Percentiles rank a stretch among this genome's conserved stretches.
Conservation (phyloP, 441 rosid genomes). For the Erodium trifolium region DNA sequence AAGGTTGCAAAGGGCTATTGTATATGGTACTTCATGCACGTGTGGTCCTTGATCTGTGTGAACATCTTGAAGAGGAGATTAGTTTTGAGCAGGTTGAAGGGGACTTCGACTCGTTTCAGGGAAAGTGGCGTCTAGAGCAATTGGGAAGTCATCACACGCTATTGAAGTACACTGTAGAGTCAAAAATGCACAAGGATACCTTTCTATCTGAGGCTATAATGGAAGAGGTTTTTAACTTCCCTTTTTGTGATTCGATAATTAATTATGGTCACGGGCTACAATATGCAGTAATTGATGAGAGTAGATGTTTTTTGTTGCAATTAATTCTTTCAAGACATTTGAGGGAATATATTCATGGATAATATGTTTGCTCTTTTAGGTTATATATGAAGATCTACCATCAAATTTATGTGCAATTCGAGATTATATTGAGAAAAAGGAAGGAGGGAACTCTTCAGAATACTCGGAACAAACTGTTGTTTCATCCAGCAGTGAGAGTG, state of each 20-base stretch:
- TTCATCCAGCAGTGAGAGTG: conserved; percentile 25
- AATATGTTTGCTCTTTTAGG: conserved; percentile 30
- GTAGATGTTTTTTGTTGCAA: neutral
- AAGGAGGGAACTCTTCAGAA: conserved; percentile 31
- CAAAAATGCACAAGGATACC: conserved; percentile 81
- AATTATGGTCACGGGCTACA: too few species aligned
- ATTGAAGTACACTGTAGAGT: conserved; percentile 78
- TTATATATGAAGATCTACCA: conserved; percentile 97
- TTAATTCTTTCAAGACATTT: neutral
- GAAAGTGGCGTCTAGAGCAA: conserved; percentile 89
- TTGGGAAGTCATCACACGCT: conserved; percentile 84
- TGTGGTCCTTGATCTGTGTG: conserved; percentile 79
- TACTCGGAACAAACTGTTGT: conserved; percentile 29
- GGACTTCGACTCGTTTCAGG: conserved; percentile 81
- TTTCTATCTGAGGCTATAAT: conserved; percentile 93
- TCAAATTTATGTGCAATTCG: conserved; percentile 87
- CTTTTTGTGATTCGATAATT: neutral
- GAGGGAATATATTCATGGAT: neutral
- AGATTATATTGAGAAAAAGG: conserved; percentile 67
- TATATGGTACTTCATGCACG: conserved; percentile 98
- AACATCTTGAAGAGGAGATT: conserved; percentile 73
- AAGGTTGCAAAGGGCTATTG: conserved; percentile 89
- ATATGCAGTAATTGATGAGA: neutral
- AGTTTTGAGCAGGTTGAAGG: conserved; percentile 92
- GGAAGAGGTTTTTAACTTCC: conserved; percentile 64